phyloP scores from a whole-genome alignment of 768 basidiomycete species.

The Pleurotus citrinopileatus region DNA sequence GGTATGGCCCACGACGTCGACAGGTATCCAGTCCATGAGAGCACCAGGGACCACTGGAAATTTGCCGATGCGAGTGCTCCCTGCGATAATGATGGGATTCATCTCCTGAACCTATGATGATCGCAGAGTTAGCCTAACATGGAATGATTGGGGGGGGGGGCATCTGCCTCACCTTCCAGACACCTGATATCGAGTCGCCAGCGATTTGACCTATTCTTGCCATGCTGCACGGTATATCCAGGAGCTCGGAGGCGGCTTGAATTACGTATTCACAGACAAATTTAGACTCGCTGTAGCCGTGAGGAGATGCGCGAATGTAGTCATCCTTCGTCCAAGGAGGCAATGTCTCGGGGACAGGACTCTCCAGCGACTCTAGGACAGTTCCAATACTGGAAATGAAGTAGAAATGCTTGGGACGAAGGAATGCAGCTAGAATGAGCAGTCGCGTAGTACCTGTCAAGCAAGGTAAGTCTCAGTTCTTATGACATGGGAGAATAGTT shows the following conservation, averaged over 20 bases:
- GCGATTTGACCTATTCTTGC: constrained; percentile 13
- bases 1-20: constrained; percentile 9
- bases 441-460: constrained; percentile 12
- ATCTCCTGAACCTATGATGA: constrained; percentile 12
- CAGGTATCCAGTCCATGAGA: constrained; percentile 12
- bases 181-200: constrained; percentile 11
- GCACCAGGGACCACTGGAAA: constrained; percentile 1
- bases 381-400: constrained; percentile 15
- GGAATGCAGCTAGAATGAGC: constrained; percentile 11
- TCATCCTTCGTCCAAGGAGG: constrained; percentile 4
- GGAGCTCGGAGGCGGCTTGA: constrained; percentile 9
- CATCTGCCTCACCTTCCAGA: constrained; percentile 17
- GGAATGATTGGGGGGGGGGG: no score
- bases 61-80: constrained; percentile 13
- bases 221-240: constrained; percentile 13
- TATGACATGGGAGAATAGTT: not conserved
- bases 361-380: constrained; percentile 9
- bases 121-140: not conserved
- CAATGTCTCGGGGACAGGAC: constrained; percentile 11
- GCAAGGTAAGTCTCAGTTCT: not conserved
- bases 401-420: constrained; percentile 15
- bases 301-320: constrained; percentile 5
- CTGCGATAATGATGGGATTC: constrained; percentile 15
- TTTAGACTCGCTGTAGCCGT: constrained; percentile 15
- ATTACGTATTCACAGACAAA: constrained; percentile 13